Percentiles rank a stretch among this genome's conserved stretches.
Evolutionary conservation across 2,329 filamentous ascomycete genomes (phyloP).

Genomic region (Cladosporium velox): DNA sequence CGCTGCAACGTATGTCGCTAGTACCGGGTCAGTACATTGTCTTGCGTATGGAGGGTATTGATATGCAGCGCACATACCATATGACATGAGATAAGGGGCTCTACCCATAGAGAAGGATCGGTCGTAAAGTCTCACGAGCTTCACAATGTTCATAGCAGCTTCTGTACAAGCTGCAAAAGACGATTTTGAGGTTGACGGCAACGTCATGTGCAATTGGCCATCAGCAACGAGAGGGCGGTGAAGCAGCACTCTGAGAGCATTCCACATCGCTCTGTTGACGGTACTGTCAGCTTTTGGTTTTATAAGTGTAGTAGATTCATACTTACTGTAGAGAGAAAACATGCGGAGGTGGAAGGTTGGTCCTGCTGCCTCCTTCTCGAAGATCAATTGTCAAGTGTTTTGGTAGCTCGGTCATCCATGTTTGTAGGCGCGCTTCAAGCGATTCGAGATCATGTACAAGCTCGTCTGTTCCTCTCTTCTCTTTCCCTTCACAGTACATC

Average conservation of each 20-base stretch:
- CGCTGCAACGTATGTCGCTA: conserved; percentile 54
- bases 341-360: conserved; percentile 16
- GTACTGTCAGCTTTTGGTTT: conserved; percentile 20
- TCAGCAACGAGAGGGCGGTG: conserved; percentile 57
- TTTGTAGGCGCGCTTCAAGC: conserved; percentile 3
- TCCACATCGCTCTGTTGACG: conserved; percentile 47
- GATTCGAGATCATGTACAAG: conserved; percentile 4
- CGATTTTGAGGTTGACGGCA: conserved; percentile 45
- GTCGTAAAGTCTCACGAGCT: conserved; percentile 49
- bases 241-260: conserved; percentile 56
- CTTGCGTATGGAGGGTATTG: neutral
- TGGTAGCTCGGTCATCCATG: conserved; percentile 10
- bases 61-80: conserved; percentile 37
- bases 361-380: neutral
- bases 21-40: neutral
- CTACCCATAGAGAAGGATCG: conserved; percentile 48
- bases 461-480: conserved; percentile 13
- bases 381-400: conserved; percentile 13
- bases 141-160: conserved; percentile 50
- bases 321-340: conserved; percentile 18
- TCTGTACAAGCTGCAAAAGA: conserved; percentile 49
- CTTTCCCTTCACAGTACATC: conserved; percentile 17
- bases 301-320: neutral
- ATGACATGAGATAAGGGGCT: conserved; percentile 57
- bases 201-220: conserved; percentile 49